Conservation (phyloP, 1,284 basidiomycete genomes). For the Ganoderma lingzhi region DNA sequence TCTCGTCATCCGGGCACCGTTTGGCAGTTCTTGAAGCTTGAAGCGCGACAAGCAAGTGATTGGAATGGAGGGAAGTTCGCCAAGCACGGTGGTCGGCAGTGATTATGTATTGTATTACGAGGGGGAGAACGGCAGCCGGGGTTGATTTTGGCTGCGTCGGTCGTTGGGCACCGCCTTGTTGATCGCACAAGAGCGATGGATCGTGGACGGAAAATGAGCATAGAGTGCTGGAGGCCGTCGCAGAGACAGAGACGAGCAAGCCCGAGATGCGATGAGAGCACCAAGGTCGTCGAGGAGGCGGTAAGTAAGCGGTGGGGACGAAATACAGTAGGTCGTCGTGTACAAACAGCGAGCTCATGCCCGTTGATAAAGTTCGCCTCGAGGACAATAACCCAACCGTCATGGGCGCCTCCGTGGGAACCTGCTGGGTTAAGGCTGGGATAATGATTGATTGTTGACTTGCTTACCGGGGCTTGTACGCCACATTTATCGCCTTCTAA, state of each 20-base stretch:
- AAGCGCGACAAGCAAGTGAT: not conserved
- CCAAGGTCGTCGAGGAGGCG: slow-evolving; percentile 3
- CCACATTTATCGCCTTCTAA: slow-evolving; percentile 1
- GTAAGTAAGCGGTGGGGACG: not conserved
- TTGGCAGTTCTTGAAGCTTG: not conserved
- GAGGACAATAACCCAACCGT: not conserved
- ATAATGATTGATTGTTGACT: slow-evolving; percentile 2
- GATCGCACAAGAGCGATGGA: not conserved
- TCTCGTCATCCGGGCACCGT: not conserved
- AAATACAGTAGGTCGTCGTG: not conserved
- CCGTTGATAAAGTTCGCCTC: not conserved
- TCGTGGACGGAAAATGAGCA: not conserved
- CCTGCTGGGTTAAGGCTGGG: not conserved
- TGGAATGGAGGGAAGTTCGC: not conserved
- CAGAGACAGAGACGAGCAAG: not conserved
- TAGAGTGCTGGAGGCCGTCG: not conserved
- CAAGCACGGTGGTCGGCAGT: not conserved
- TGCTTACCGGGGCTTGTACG: not conserved
- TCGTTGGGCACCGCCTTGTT: not conserved
- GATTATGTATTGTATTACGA: not conserved
- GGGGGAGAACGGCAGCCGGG: not conserved
- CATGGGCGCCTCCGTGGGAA: not conserved
- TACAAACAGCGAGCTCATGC: not conserved
- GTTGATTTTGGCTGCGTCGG: not conserved
- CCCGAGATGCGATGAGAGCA: not conserved